These are phyloP conservation scores for Colletotrichum shisoi DNA, from an alignment of 2,329 filamentous ascomycete genomes.

Conservation along the genomic window DNA sequence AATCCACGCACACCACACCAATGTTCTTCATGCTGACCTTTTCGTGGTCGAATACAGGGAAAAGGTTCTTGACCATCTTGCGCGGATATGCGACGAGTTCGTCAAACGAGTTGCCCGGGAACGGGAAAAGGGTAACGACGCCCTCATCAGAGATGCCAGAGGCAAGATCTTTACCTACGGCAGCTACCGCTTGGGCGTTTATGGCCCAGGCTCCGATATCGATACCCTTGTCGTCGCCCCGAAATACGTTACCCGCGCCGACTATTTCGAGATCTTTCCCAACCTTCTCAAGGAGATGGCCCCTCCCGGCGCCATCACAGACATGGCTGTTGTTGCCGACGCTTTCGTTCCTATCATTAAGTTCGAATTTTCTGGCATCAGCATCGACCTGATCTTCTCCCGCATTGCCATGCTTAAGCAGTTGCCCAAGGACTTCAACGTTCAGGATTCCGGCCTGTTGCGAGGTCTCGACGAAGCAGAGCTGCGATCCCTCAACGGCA, in stretches of 20 bases:
- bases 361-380: constrained; percentile 88
- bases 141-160: constrained; percentile 81
- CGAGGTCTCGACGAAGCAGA: constrained; percentile 87
- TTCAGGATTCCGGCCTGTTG: constrained; percentile 84
- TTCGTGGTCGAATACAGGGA: constrained; percentile 57
- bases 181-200: constrained; percentile 93
- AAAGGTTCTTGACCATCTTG: constrained; percentile 77
- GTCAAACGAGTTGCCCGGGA: constrained; percentile 80
- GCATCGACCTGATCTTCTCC: constrained; percentile 92
- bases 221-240: constrained; percentile 94
- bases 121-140: constrained; percentile 75
- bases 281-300: constrained; percentile 78
- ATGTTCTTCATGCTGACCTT: constrained; percentile 14
- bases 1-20: neutral
- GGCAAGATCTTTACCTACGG: constrained; percentile 96
- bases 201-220: constrained; percentile 95
- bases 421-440: constrained; percentile 74
- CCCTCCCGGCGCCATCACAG: constrained; percentile 79
- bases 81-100: constrained; percentile 84
- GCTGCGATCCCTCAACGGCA: constrained; percentile 90
- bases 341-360: constrained; percentile 98
- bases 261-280: constrained; percentile 94
- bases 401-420: constrained; percentile 74
- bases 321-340: constrained; percentile 84
- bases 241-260: constrained; percentile 84